Evolutionary conservation across 495 filamentous ascomycete genomes (phyloP), one percentile per base, ranked within the genome.

Genomic region (Entonaema liquescens): DNA sequence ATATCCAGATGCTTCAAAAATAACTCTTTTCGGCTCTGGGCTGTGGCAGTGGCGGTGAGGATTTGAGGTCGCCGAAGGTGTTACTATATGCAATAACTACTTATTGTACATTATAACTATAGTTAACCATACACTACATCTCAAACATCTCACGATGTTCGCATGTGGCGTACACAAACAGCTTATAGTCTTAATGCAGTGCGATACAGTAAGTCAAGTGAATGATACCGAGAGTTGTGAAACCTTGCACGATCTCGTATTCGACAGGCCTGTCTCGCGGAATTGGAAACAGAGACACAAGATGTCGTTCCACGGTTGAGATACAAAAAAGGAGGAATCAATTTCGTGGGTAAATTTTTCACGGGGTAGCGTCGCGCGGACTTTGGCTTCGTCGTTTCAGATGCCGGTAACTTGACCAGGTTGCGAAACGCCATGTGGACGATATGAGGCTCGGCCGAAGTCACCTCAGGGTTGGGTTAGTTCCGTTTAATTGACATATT

Each of bases 361-460:
- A 54, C 47, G 49, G 50, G 47, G 54, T 23, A 31, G 40, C 29
- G 47, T 60, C 23, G 49, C 15, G 49, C 6, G 55, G 64, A 42
- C 31, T 31, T 56, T 19, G 15, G 36, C 49, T 52, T 23, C 19
- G 54, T 21, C 19, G 69, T 72, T 72, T 72, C 69, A 72, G 11
- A 61, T 50, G 26, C 47, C 59, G 17, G 59, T 26, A 29, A 28
- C 29, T 54, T 65, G 44, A 68, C 69, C 54, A 19, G 69, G 69
- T 64, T 72, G 25, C 59, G 69, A 72, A 68, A 72, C 64, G 25
- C 47, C 17, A 19, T 23, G 42, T 17, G 25, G 25, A 26, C 17
- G 36, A 19, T 12, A 38, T 67, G 69, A 67, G 69, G 69, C 69
- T 72, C 69, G 63, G 69, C 12, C 42, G 19, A 35, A 5, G 44